Evolutionary conservation across 2,329 filamentous ascomycete species (phyloP), one percentile per base, ranked within the genome.

Genomic region (Zalaria obscura): DNA sequence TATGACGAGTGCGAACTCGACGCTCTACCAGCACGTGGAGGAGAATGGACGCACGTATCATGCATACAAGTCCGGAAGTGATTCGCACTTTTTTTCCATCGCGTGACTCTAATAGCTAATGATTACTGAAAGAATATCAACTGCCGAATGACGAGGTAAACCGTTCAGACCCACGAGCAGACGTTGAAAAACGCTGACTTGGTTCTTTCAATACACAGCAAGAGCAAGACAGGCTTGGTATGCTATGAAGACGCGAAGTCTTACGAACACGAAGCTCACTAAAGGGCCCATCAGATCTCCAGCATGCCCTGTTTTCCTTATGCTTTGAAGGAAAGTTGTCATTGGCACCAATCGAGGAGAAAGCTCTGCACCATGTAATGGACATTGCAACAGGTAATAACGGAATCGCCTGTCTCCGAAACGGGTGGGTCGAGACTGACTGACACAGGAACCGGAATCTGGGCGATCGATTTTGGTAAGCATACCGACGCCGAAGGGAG

Each of bases 381-480:
- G 40, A 41, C 18, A 7, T 41, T 41, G 40, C 33, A 36, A 41
- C 39, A 7, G 39, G 39, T 40, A 18, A 18, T 18, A 18, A 2
- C 18, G 18, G 18, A 2, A 18, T 18, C 18, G 2, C 18, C 18
- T 18, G 18, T 18, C n/a, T n/a, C n/a, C n/a, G n/a, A n/a, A n/a
- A n/a, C n/a, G 18, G 18, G 18, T 18, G 18, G 2, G 18, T 2
- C 18, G 18, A 18, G 18, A 18, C 18, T 18, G 10, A 11, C 29
- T 26, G 25, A n/a, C 5, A 25, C 25, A 38, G 40, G 40, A 4
- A 42, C 40, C 10, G 40, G 40, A 5, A 39, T 53, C n/a, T 42
- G 40, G 40, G 40, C 40, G 7, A 35, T 42, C 10, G 40, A 38
- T 18, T 42, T 42, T 27, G 40, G 40, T 41, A 37, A 6, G n/a